Evolutionary conservation across 2,329 filamentous ascomycete species (phyloP), one percentile per base, ranked within the genome.

Genomic region (Ophiostoma populinum): DNA sequence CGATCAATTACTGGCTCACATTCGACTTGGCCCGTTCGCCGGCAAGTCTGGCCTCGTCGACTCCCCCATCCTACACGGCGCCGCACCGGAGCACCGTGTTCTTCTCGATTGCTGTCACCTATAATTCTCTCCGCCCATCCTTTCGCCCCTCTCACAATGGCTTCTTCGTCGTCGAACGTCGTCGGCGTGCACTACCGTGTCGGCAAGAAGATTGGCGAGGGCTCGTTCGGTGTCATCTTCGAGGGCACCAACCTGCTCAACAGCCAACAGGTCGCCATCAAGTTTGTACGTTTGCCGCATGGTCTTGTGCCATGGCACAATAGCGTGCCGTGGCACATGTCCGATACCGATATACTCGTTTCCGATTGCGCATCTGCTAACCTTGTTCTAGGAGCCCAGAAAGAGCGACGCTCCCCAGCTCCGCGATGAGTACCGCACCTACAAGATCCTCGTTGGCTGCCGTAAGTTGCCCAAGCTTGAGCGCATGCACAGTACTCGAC

Each of bases 181-280:
- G 90, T 95, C 51, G 90, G 90, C 55, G 90, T 98, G 47, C 90
- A 98, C 63, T 98, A 98, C 61, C 74, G 90, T 46, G 90, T 98
- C 46, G 90, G 90, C 50, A 95, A 95, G 73, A 98, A 98, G 67
- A 95, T 98, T 49, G 90, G 90, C 56, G 90, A 95, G 71, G 87
- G 87, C 45, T 93, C 85, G 25, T 95, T 95, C 53, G 87, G 87
- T 65, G 90, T 95, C 49, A 94, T 95, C 54, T 95, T 95, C 53
- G 90, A 95, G 61, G 90, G 90, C 48, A 95, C 86, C 52, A 98
- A 98, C 57, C 70, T 98, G 49, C 69, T 98, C 57, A 98, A 98
- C 67, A 94, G 92, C 61, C 90, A 95, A 59, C 86, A 94, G 62
- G 87, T 98, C 43, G 90, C 90, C 52, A 98, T 98, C 67, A 98